Evolutionary conservation across 73 alveolate species (phyloP).

Genomic region (Uronychia binucleata): DNA sequence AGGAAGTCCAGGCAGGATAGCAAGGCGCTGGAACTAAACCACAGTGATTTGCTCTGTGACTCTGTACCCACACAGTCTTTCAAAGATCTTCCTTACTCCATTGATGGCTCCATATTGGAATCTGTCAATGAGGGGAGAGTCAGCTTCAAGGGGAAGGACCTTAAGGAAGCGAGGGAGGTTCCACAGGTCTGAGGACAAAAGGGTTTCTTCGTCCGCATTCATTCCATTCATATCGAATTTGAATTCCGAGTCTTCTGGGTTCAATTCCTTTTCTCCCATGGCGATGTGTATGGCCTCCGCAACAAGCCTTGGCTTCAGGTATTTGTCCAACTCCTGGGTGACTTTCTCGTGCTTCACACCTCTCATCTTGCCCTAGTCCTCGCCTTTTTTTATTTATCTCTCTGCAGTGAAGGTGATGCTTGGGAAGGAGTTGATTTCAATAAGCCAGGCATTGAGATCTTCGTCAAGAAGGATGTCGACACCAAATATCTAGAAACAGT

Average conservation of each 20-base stretch:
- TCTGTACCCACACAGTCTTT: background rate
- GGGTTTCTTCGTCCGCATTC: background rate
- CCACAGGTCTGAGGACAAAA: background rate
- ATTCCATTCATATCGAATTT: background rate
- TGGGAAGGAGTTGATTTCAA: background rate
- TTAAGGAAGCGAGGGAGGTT: background rate
- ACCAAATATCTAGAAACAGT: background rate
- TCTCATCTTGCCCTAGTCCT: background rate
- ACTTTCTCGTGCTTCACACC: background rate
- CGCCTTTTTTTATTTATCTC: background rate
- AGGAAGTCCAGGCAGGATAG: background rate
- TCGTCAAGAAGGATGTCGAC: background rate
- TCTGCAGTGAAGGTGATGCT: background rate
- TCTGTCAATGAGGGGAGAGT: background rate
- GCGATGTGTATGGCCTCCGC: background rate
- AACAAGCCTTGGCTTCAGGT: background rate
- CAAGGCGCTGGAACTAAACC: background rate
- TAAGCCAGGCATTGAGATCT: background rate
- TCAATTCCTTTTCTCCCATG: background rate
- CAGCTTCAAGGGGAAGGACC: background rate
- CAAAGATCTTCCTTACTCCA: background rate
- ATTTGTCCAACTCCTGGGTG: background rate
- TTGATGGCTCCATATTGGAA: background rate
- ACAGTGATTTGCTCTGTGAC: background rate
- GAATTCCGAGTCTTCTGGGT: background rate